Evolutionary conservation across 805 yeast species (phyloP).

Genomic region (Saccharomycopsis fermentans): DNA sequence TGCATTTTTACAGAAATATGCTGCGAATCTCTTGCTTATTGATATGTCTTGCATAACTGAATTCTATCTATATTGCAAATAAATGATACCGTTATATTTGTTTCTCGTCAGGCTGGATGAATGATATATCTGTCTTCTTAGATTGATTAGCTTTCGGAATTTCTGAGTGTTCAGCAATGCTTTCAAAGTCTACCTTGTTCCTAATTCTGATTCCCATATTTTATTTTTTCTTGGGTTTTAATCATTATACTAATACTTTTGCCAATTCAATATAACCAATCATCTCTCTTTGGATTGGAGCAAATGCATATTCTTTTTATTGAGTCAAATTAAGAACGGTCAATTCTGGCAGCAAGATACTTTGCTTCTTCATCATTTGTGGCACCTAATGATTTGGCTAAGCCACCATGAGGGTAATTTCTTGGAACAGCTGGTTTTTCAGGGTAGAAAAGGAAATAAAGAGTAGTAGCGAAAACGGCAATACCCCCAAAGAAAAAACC

Average conservation of each 20-base stretch:
- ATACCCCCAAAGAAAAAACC: slow-evolving; percentile 41
- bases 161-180: too few relatives aligned
- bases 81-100: too few relatives aligned
- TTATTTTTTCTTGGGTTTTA: too few relatives aligned
- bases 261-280: background rate
- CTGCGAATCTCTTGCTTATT: too few relatives aligned
- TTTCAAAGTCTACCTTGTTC: too few relatives aligned
- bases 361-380: slow-evolving; percentile 33
- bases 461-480: slow-evolving; percentile 31
- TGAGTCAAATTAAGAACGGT: slow-evolving; percentile 15
- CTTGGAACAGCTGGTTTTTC: slow-evolving; percentile 70
- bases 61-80: too few relatives aligned
- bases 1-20: too few relatives aligned
- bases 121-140: too few relatives aligned
- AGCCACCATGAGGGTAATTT: slow-evolving; percentile 64
- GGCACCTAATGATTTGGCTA: slow-evolving; percentile 67
- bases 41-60: too few relatives aligned
- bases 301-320: background rate
- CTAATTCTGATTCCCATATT: too few relatives aligned
- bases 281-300: background rate
- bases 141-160: too few relatives aligned
- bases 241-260: background rate
- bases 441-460: slow-evolving; percentile 45
- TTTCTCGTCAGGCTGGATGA: too few relatives aligned
- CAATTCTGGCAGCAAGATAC: slow-evolving; percentile 33